phyloP scores from a whole-genome alignment of 495 filamentous ascomycete genomes.

The Pyrenula massariospora region DNA sequence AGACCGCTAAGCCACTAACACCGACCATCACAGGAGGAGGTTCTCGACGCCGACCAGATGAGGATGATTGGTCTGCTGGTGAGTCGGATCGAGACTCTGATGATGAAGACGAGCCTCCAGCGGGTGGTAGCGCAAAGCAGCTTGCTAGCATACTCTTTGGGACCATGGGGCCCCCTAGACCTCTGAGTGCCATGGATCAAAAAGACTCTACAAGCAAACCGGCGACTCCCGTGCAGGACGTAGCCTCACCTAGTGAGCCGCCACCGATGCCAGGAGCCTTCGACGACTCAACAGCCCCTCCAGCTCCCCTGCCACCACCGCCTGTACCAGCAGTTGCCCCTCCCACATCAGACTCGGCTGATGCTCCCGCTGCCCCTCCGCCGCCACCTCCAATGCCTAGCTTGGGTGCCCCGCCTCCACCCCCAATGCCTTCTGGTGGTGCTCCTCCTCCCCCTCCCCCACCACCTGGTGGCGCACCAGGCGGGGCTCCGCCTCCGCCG shows the following conservation, averaged over 20 bases:
- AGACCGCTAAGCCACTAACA: slow-evolving; percentile 20
- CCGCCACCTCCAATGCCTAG: slow-evolving; percentile 32
- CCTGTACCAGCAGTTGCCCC: slow-evolving; percentile 20
- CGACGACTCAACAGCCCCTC: slow-evolving; percentile 7
- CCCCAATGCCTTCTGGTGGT: slow-evolving; percentile 18
- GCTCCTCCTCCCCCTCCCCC: slow-evolving; percentile 31
- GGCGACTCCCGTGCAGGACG: slow-evolving; percentile 24
- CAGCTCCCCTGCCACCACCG: slow-evolving; percentile 5
- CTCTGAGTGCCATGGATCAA: slow-evolving; percentile 70
- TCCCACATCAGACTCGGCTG: slow-evolving; percentile 19
- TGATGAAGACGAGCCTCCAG: slow-evolving; percentile 62
- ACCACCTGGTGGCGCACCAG: slow-evolving; percentile 35
- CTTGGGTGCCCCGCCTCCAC: slow-evolving; percentile 30
- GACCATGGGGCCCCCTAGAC: slow-evolving; percentile 90
- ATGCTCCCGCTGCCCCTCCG: slow-evolving; percentile 20
- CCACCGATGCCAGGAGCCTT: slow-evolving; percentile 1
- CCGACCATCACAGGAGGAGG: slow-evolving; percentile 1
- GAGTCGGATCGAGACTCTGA: slow-evolving; percentile 61
- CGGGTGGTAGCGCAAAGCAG: slow-evolving; percentile 73
- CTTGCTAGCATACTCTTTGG: slow-evolving; percentile 91
- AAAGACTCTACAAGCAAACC: slow-evolving; percentile 34
- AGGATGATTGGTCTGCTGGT: slow-evolving; percentile 76
- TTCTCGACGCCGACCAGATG: slow-evolving; percentile 49
- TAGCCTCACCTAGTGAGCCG: slow-evolving; percentile 6
- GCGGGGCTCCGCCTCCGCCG: slow-evolving; percentile 28